phyloP scores from a whole-genome alignment of 495 filamentous ascomycete genomes.

The Thermothielavioides terrestris region DNA sequence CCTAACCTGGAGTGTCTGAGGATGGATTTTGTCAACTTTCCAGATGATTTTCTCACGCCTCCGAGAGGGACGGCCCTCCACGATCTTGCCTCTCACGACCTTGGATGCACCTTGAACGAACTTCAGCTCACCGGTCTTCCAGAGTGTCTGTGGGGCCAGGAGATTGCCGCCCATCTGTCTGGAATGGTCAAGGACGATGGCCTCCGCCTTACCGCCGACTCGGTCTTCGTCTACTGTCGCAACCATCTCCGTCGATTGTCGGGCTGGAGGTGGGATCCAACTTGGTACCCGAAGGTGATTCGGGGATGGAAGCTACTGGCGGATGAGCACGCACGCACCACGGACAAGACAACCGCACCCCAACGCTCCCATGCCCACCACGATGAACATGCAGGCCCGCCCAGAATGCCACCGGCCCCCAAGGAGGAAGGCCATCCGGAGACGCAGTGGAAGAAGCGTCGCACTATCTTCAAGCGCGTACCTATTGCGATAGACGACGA shows the following conservation, averaged over 20 bases:
- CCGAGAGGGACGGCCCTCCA: constrained; percentile 25
- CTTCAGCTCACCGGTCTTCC: constrained; percentile 37
- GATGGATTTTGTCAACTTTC: constrained; percentile 43
- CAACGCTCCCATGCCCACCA: neutral
- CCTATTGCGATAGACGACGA: constrained; percentile 24
- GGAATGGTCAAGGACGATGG: constrained; percentile 40
- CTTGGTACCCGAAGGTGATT: constrained; percentile 21
- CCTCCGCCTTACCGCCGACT: constrained; percentile 28
- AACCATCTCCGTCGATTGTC: constrained; percentile 22
- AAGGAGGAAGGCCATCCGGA: constrained; percentile 33
- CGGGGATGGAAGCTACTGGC: constrained; percentile 25
- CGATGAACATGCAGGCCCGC: constrained; percentile 5
- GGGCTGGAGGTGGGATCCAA: constrained; percentile 8
- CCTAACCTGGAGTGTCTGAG: constrained; percentile 33
- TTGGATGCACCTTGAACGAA: constrained; percentile 38
- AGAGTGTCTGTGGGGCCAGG: constrained; percentile 24
- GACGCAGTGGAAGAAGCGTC: constrained; percentile 27
- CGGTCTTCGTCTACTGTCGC: constrained; percentile 26
- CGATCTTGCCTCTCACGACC: constrained; percentile 32
- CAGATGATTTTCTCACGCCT: constrained; percentile 24
- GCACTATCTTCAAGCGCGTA: constrained; percentile 39
- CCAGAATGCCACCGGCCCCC: constrained; percentile 26
- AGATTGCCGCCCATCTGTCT: constrained; percentile 27
- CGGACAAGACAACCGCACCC: neutral
- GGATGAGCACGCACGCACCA: constrained; percentile 5